Evolutionary conservation across 495 filamentous ascomycete species (phyloP).

Genomic region (Aspergillus bridgeri): DNA sequence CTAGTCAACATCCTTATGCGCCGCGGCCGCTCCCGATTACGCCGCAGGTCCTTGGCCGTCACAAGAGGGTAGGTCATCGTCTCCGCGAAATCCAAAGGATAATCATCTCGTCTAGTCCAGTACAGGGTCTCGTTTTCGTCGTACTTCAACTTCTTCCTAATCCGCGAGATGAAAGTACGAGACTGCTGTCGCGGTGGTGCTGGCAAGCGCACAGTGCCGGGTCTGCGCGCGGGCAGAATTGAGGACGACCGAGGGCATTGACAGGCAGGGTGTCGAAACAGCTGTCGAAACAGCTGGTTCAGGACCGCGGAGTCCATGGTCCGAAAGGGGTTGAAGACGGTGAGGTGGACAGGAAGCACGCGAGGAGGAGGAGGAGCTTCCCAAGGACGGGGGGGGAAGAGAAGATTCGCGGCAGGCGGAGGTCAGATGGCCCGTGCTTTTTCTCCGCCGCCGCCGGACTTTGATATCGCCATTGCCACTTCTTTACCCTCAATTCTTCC

Average conservation of each 20-base stretch:
- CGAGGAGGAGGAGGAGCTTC: constrained; percentile 2
- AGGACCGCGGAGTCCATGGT: constrained; percentile 81
- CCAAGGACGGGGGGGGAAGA: background rate
- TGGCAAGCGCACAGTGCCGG: constrained; percentile 20
- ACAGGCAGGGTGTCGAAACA: constrained; percentile 70
- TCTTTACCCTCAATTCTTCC: background rate
- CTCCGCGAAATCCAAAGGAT: constrained; percentile 69
- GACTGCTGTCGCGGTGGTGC: constrained; percentile 31
- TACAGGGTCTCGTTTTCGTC: constrained; percentile 28
- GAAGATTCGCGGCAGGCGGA: constrained; percentile 10
- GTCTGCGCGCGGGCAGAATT: constrained; percentile 12
- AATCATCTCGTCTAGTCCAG: constrained; percentile 80
- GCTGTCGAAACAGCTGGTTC: constrained; percentile 73
- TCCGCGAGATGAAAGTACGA: constrained; percentile 42
- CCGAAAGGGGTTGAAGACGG: background rate
- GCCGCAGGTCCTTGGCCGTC: constrained; percentile 71
- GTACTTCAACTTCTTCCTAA: constrained; percentile 29
- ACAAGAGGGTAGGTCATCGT: constrained; percentile 85
- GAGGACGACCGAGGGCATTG: constrained; percentile 47
- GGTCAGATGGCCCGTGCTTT: constrained; percentile 31
- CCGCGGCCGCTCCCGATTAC: constrained; percentile 69
- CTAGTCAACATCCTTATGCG: constrained; percentile 94
- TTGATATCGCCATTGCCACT: background rate
- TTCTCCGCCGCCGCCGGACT: constrained; percentile 10
- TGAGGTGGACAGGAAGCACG: constrained; percentile 7